Evolutionary conservation across 164 flowering plant genomes (phyloP), one percentile per base, ranked within the genome.

Genomic region (Stephania cephalantha): DNA sequence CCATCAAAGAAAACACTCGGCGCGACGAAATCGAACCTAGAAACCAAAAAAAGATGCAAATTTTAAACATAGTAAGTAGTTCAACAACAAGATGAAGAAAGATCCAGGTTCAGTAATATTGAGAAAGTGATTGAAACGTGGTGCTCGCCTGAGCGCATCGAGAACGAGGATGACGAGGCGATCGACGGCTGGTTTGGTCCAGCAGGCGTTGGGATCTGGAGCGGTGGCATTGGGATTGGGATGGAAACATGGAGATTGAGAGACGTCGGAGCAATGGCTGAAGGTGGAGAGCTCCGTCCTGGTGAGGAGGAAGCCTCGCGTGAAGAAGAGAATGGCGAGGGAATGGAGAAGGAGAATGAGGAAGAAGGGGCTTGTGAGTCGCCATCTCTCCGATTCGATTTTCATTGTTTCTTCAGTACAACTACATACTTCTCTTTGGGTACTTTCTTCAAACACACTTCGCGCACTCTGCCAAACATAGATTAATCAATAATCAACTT

Each of bases 1-100:
- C 99, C 99, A 78, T 81, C 75, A 72, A 90, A 96, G 77, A 91
- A 88, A 15, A 85, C 10, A 78, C 97, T 91, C 0, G 98, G 98
- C 46, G 99, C 99, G 22, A 94, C 91, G 74, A 95, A 95, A 83
- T 95, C 99, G 77, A 95, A 88, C 87, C 98, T 92, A 85, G 48
- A 77, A 12, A 65, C 25, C 6, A 20, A 63, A 68, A 9, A 52
- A 30, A n/a, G 50, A 17, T 3, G 18, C 58, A 68, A 9, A 5
- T 25, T 10, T 50, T 50, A 50, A 50, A 50, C 55, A 10, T 0
- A 50, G 15, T 50, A 11, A 50, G 55, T 50, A 50, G 4, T 50
- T 50, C 55, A 11, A 50, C 55, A 15, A 3, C 2, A 15, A 50
- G 15, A 50, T 50, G 15, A 15, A 3, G 11, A 15, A 3, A 4